Evolutionary conservation across 176 grass and related monocot species (phyloP), one percentile per base, ranked within the genome.

Genomic region (Paspalum vaginatum): DNA sequence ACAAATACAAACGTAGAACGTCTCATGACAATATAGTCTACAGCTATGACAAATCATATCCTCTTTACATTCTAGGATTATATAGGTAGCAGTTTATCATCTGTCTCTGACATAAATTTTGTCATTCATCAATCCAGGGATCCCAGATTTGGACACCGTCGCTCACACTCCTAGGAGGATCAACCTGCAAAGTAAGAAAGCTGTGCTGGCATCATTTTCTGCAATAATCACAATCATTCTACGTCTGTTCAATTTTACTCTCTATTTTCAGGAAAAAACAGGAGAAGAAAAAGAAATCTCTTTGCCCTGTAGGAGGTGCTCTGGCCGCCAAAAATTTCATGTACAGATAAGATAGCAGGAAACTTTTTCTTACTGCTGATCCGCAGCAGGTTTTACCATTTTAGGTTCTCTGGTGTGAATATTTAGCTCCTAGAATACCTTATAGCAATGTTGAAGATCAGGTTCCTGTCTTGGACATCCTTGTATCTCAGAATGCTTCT

Each of bases 381-480:
- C 51, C 45, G 21, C 44, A 52, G 46, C 70, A 55, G 62, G 18
- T 81, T 68, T 64, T 25, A 56, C 20, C 21, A 50, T 44, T 47
- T 65, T 85, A 85, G 70, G 65, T 76, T 84, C 69, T 61, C 49
- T 68, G 32, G 3, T 89, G 83, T 85, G 85, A 89, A 89, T 89
- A 89, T 48, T 57, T 85, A 81, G 72, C 49, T 12, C 59, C 66
- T 45, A 32, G 12, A 26, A 4, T 71, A 71, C 64, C 48, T 81
- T 58, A 76, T 72, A 81, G 86, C 61, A 68, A 41, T 64, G 82
- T 54, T 49, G 14, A 43, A 64, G 47, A 65, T 51, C 24, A 55
- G 39, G 15, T 85, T 64, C 75, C 76, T 63, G 12, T 18, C 17
- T 4, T 37, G 3, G 27, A 76, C 70, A 32, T 37, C 48, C 13